These are phyloP conservation scores for Vanilla planifolia DNA, from an alignment of 106 monocot species.

Conservation along the genomic window DNA sequence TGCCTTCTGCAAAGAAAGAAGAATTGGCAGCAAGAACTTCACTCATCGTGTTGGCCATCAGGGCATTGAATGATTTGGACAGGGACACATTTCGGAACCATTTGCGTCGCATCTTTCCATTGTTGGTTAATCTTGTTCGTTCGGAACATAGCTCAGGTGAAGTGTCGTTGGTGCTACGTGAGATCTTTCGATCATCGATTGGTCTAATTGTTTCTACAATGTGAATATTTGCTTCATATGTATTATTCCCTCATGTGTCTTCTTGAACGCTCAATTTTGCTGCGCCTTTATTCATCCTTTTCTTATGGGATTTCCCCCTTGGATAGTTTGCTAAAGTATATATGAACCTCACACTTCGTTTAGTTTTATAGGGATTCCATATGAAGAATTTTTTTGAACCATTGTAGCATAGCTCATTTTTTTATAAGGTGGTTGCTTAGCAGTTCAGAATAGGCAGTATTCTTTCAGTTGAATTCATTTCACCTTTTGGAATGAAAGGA, in stretches of 20 bases:
- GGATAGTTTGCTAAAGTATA: not conserved
- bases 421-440: no score
- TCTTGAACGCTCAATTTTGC: not conserved
- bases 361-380: not conserved
- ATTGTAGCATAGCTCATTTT: no score
- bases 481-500: no score
- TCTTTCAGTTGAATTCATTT: no score
- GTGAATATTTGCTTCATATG: slow-evolving; percentile 33
- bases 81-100: slow-evolving; percentile 52
- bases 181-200: slow-evolving; percentile 69
- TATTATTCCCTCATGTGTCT: no score
- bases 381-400: no score
- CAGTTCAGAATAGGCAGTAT: no score
- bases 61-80: slow-evolving; percentile 39
- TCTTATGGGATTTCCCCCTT: not conserved
- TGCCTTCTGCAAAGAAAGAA: slow-evolving; percentile 75
- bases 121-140: slow-evolving; percentile 66
- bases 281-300: not conserved
- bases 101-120: slow-evolving; percentile 62
- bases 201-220: slow-evolving; percentile 53
- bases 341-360: not conserved
- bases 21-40: slow-evolving; percentile 72
- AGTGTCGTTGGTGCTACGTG: slow-evolving; percentile 52
- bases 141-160: slow-evolving; percentile 83
- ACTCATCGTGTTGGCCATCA: slow-evolving; percentile 37